Conservation (phyloP, 129 eudicot species). For the Rutidosis leptorrhynchoides region DNA sequence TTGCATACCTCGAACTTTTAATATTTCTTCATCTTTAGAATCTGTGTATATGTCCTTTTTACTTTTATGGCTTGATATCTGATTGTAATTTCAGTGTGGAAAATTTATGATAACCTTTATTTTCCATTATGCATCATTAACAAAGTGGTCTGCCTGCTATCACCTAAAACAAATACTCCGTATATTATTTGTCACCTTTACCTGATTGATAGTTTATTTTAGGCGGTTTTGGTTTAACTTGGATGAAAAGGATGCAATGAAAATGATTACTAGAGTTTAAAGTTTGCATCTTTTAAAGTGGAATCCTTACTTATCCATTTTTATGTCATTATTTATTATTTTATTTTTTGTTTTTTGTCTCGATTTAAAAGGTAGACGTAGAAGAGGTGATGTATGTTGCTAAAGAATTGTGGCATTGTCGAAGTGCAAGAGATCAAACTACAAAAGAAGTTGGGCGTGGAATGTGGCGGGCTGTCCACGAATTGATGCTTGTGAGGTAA, state of each 20-base stretch:
- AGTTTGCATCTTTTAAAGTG: not conserved
- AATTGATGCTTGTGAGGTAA: constrained; percentile 90
- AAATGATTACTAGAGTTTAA: not conserved
- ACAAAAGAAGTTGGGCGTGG: constrained; percentile 87
- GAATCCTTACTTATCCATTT: not conserved
- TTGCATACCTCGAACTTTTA: constrained; percentile 3
- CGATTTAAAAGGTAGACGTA: constrained; percentile 67
- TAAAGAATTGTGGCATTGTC: constrained; percentile 96
- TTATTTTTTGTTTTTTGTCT: not conserved
- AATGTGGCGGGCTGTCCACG: constrained; percentile 97
- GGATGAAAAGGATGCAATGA: not conserved
- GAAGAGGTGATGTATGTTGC: constrained; percentile 87
- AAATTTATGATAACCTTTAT: not conserved
- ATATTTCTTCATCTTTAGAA: not conserved
- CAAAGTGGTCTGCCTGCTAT: not conserved
- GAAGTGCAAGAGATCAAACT: constrained; percentile 87
- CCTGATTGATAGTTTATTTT: not conserved
- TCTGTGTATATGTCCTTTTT: constrained; percentile 1
- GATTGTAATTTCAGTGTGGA: not conserved
- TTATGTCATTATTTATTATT: not conserved
- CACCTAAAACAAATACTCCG: not conserved
- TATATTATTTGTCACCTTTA: not conserved
- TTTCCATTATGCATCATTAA: not conserved
- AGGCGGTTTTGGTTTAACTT: not conserved
- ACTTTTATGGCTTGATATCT: not conserved